Conservation (phyloP, 495 filamentous ascomycete species). For the Daldinia vernicosa region DNA sequence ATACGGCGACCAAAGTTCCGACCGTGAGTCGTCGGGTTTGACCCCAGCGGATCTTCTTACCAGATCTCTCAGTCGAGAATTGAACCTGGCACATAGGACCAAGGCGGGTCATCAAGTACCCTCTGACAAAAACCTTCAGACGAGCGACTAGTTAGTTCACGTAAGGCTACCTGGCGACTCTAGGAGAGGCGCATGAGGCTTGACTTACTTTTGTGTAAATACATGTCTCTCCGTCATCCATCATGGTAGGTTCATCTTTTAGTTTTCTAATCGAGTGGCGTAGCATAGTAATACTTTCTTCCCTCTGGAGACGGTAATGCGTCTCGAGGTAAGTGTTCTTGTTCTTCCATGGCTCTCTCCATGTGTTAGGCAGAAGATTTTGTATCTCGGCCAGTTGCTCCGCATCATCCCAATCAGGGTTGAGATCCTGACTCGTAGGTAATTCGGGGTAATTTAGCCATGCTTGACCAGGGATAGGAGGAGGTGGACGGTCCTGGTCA, state of each 20-base stretch:
- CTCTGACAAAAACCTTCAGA: constrained; percentile 70
- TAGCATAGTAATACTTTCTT: constrained; percentile 68
- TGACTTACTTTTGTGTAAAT: constrained; percentile 77
- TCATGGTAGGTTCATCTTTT: constrained; percentile 54
- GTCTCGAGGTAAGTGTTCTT: constrained; percentile 65
- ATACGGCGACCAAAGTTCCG: constrained; percentile 76
- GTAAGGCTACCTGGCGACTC: neutral
- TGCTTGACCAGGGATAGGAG: constrained; percentile 23
- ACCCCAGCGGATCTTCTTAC: constrained; percentile 77
- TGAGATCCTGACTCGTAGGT: constrained; percentile 52
- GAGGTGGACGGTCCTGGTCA: constrained; percentile 12
- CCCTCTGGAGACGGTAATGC: constrained; percentile 73
- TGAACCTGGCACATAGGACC: constrained; percentile 73
- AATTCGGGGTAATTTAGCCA: constrained; percentile 59
- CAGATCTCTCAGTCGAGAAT: constrained; percentile 74
- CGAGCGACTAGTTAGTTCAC: constrained; percentile 12
- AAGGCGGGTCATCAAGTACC: constrained; percentile 66
- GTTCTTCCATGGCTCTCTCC: constrained; percentile 51
- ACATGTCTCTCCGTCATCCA: constrained; percentile 65
- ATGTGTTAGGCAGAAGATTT: constrained; percentile 51
- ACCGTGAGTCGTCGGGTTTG: constrained; percentile 76
- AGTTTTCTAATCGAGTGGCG: constrained; percentile 65
- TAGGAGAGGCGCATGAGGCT: constrained; percentile 1
- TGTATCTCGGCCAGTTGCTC: constrained; percentile 47
- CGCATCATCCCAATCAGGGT: constrained; percentile 45